Conservation (phyloP, 805 yeast genomes). For the Wickerhamomyces strasburgensis region DNA sequence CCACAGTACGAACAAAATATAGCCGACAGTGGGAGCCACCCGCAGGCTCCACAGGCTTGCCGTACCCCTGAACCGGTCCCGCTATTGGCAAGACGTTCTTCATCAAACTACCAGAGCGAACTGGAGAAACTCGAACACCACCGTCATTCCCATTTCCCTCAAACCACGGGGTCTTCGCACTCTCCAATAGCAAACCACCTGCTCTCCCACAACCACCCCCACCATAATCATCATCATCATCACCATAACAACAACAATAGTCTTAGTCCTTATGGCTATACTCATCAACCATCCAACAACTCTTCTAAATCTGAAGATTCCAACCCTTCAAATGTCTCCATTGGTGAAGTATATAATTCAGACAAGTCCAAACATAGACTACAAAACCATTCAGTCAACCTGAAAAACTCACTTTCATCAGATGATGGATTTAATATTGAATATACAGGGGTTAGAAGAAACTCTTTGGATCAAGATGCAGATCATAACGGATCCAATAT, state of each 20-base stretch:
- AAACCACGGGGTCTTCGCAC: no score
- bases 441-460: neutral
- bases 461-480: neutral
- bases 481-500: neutral
- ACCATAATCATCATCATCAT: conserved; percentile 1
- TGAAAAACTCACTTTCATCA: neutral
- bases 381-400: neutral
- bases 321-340: neutral
- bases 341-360: neutral
- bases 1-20: neutral
- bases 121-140: neutral
- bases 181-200: no score
- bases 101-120: neutral
- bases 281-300: no score
- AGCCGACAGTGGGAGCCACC: no score
- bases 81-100: neutral
- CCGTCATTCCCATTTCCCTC: no score
- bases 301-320: neutral
- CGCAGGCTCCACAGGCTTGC: conserved; percentile 7
- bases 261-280: no score
- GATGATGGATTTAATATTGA: neutral
- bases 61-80: conserved; percentile 7
- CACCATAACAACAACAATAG: neutral
- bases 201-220: no score
- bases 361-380: neutral